Percentiles rank a stretch among this genome's conserved stretches.
phyloP scores from a whole-genome alignment of 257 asterid species.

The Solanum chmielewskii region DNA sequence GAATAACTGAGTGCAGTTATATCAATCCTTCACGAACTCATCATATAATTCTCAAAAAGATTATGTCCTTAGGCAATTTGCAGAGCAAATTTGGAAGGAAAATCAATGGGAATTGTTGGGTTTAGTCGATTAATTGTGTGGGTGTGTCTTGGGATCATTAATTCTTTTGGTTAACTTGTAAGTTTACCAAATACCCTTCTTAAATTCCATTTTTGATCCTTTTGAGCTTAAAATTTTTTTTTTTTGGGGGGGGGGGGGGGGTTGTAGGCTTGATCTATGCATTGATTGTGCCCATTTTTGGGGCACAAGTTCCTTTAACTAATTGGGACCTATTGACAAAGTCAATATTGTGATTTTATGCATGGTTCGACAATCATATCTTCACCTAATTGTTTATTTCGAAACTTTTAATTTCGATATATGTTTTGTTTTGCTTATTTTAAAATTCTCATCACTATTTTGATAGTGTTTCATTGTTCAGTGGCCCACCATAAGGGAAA shows the following conservation, averaged over 20 bases:
- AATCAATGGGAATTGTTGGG: not conserved
- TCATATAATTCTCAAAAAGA: not conserved
- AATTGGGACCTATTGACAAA: not conserved
- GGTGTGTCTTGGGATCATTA: not conserved
- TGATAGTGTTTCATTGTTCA: not conserved
- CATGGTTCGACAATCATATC: not conserved
- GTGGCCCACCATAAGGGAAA: not conserved
- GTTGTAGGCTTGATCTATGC: not conserved
- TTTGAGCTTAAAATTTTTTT: not conserved
- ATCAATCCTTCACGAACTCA: not conserved
- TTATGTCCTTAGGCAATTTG: not conserved
- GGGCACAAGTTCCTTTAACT: not conserved
- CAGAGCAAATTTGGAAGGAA: not conserved
- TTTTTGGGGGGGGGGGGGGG: accelerated
- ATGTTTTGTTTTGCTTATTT: not conserved
- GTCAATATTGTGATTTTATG: not conserved
- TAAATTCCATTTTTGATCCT: not conserved
- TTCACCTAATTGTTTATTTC: too few species aligned
- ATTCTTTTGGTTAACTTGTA: too few species aligned
- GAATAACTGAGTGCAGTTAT: not conserved
- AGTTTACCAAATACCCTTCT: not conserved
- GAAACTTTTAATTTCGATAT: not conserved
- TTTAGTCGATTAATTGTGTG: not conserved
- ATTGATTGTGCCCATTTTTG: not conserved
- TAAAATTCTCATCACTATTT: not conserved